Evolutionary conservation across 441 rosid species (phyloP).

Genomic region (Manihot esculenta): DNA sequence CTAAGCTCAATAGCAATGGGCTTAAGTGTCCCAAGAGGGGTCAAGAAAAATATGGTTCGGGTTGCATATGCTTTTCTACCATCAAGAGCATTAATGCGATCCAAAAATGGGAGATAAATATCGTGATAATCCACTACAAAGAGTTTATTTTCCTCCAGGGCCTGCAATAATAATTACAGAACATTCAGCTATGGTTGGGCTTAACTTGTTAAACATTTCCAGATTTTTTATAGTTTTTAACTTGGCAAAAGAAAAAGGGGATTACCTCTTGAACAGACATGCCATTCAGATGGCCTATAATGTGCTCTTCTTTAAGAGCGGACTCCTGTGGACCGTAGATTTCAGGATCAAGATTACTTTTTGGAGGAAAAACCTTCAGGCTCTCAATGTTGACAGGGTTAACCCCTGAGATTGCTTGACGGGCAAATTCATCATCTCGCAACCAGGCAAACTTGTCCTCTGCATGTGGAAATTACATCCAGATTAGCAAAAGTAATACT

Average conservation of each 20-base stretch:
- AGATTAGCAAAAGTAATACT: slow-evolving; percentile 14
- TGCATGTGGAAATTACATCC: slow-evolving; percentile 33
- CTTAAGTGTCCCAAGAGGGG: slow-evolving; percentile 66
- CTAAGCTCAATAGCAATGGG: slow-evolving; percentile 93
- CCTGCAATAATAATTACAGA: slow-evolving; percentile 41
- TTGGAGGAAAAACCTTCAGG: slow-evolving; percentile 71
- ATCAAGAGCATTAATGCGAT: slow-evolving; percentile 70
- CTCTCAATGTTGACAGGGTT: slow-evolving; percentile 81
- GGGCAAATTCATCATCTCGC: slow-evolving; percentile 95
- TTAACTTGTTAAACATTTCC: neutral
- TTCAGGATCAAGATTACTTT: slow-evolving; percentile 76
- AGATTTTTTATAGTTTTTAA: neutral
- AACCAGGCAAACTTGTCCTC: slow-evolving; percentile 98
- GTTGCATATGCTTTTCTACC: slow-evolving; percentile 90
- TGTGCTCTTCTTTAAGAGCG: slow-evolving; percentile 84
- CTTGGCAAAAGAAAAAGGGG: neutral
- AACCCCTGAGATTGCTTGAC: slow-evolving; percentile 81
- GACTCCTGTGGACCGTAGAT: slow-evolving; percentile 71
- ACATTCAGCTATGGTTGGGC: neutral
- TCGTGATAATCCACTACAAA: slow-evolving; percentile 83
- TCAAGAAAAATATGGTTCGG: slow-evolving; percentile 75
- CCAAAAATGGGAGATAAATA: slow-evolving; percentile 74
- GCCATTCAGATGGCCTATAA: slow-evolving; percentile 65
- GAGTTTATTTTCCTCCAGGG: slow-evolving; percentile 66
- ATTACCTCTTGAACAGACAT: slow-evolving; percentile 77